These are phyloP conservation scores for Curvularia spicifera DNA, from an alignment of 2,329 filamentous ascomycete species.

Conservation along the genomic window DNA sequence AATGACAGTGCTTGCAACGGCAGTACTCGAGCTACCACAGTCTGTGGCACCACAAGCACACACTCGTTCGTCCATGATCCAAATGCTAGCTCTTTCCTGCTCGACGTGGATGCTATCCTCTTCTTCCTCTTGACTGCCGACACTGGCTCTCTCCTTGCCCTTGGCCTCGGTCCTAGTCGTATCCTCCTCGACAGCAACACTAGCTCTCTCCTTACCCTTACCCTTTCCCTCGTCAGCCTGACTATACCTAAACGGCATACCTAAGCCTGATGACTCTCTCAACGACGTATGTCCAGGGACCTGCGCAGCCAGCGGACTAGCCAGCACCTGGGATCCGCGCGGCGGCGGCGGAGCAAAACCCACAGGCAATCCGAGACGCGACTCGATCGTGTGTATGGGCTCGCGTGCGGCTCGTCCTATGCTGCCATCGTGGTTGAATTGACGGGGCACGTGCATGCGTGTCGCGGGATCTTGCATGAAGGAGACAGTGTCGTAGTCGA, in stretches of 20 bases:
- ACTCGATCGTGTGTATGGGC: conserved; percentile 17
- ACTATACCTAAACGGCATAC: too few species aligned
- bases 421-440: neutral
- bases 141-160: too few species aligned
- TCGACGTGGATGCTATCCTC: too few species aligned
- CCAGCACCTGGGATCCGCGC: neutral
- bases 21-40: too few species aligned
- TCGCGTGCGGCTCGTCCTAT: neutral
- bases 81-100: too few species aligned
- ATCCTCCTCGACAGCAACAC: neutral
- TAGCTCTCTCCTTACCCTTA: too few species aligned
- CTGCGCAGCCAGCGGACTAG: conserved; percentile 20
- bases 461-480: conserved; percentile 24
- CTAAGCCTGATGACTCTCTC: too few species aligned
- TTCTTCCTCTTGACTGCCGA: too few species aligned
- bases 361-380: conserved; percentile 20
- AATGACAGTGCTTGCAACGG: too few species aligned
- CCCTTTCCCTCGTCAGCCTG: too few species aligned
- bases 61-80: neutral
- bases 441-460: conserved; percentile 21
- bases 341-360: conserved; percentile 13
- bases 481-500: conserved; percentile 20
- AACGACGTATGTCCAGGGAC: conserved; percentile 3
- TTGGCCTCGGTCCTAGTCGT: too few species aligned
- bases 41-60: too few species aligned